Conservation (phyloP, 257 asterid species). For the Thymus quinquecostatus region DNA sequence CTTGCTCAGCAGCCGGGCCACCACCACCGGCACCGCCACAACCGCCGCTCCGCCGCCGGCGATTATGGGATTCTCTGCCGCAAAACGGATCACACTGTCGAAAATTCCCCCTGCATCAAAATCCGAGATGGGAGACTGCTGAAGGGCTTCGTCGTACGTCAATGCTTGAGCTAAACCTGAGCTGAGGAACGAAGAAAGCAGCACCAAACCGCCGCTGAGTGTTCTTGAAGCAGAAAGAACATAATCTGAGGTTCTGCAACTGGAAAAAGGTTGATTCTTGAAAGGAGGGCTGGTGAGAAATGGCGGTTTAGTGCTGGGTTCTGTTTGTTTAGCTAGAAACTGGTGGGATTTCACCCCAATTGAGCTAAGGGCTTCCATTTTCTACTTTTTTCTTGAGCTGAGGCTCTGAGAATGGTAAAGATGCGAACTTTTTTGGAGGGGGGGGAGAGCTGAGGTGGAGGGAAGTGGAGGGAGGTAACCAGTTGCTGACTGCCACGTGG, state of each 20-base stretch:
- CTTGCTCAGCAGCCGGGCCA: slow-evolving; percentile 61
- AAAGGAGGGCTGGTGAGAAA: slow-evolving; percentile 32
- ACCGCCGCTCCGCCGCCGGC: slow-evolving; percentile 67
- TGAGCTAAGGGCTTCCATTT: slow-evolving; percentile 81
- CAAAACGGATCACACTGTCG: slow-evolving; percentile 56
- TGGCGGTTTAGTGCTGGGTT: slow-evolving; percentile 46
- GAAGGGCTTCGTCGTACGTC: slow-evolving; percentile 74
- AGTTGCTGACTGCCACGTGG: slow-evolving; percentile 48
- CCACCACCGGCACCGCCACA: slow-evolving; percentile 63
- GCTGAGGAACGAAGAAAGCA: slow-evolving; percentile 60
- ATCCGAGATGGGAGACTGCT: slow-evolving; percentile 49
- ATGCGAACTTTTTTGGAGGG: neutral
- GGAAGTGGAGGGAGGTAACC: slow-evolving; percentile 33
- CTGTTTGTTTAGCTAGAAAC: slow-evolving; percentile 60
- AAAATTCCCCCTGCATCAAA: slow-evolving; percentile 57
- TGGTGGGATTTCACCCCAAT: slow-evolving; percentile 62
- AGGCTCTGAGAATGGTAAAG: neutral
- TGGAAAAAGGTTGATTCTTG: slow-evolving; percentile 44
- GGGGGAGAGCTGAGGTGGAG: slow-evolving; percentile 34
- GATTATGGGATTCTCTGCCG: slow-evolving; percentile 63
- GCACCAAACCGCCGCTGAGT: slow-evolving; percentile 49
- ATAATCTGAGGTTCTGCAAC: neutral
- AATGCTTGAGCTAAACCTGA: slow-evolving; percentile 65
- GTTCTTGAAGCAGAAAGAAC: slow-evolving; percentile 37
- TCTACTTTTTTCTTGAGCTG: too few relatives aligned